phyloP scores from a whole-genome alignment of 2,329 filamentous ascomycete genomes.

The Alternaria burnsii region DNA sequence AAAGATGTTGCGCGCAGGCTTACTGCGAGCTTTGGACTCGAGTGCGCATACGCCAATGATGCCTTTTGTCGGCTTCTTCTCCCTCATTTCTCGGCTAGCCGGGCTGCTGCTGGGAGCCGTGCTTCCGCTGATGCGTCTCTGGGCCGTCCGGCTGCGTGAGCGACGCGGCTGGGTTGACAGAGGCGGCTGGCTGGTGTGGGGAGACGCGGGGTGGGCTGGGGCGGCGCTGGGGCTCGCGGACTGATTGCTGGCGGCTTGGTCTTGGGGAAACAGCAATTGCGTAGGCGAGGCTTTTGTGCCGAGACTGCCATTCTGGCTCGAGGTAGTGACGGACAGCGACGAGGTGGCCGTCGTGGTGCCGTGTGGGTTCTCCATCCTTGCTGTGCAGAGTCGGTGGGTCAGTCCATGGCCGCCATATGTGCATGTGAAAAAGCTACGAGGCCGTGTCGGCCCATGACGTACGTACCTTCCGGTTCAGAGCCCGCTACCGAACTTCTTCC shows the following conservation, averaged over 20 bases:
- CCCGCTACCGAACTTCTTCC: constrained; percentile 56
- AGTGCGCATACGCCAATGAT: constrained; percentile 93
- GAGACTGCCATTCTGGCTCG: constrained; percentile 54
- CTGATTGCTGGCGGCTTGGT: constrained; percentile 28
- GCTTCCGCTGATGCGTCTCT: constrained; percentile 81
- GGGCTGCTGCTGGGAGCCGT: constrained; percentile 84
- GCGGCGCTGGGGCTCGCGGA: constrained; percentile 17
- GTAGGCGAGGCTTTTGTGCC: constrained; percentile 52
- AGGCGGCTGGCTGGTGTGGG: constrained; percentile 26
- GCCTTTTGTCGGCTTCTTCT: constrained; percentile 62
- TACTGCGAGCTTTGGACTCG: constrained; percentile 94
- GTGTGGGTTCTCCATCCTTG: constrained; percentile 39
- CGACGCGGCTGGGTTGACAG: constrained; percentile 34
- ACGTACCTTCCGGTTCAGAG: constrained; percentile 58
- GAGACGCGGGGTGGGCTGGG: constrained; percentile 27
- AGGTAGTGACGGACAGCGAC: constrained; percentile 55
- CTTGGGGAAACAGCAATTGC: constrained; percentile 45
- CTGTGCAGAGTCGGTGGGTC: constrained; percentile 24
- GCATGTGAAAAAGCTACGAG: constrained; percentile 8
- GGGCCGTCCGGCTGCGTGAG: constrained; percentile 59
- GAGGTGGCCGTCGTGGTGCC: constrained; percentile 56
- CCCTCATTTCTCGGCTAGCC: constrained; percentile 68
- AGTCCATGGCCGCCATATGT: not conserved
- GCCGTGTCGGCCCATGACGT: constrained; percentile 22
- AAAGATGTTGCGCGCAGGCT: constrained; percentile 94